Conservation (phyloP, 257 asterid genomes). For the Ocimum tenuiflorum region DNA sequence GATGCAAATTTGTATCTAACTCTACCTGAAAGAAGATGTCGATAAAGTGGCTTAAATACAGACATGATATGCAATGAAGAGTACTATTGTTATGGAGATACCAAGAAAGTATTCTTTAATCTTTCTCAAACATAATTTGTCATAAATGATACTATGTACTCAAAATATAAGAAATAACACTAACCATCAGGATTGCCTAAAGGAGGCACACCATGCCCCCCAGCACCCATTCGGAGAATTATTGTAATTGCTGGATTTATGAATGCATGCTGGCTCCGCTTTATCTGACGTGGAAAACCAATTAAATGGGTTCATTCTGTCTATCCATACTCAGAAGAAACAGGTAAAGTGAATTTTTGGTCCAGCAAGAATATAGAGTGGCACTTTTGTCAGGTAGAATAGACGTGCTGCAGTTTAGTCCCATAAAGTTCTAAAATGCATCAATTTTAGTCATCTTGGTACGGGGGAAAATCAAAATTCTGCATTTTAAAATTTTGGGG, state of each 20-base stretch:
- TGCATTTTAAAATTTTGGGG: background rate
- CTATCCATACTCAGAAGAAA: conserved; percentile 15
- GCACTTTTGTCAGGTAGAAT: background rate
- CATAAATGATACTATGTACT: background rate
- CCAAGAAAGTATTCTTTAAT: background rate
- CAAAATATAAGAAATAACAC: conserved; percentile 26
- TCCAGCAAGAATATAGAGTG: background rate
- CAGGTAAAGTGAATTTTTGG: background rate
- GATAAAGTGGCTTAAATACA: background rate
- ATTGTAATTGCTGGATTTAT: conserved; percentile 92
- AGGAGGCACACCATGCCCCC: conserved; percentile 99
- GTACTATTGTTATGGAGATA: conserved; percentile 2
- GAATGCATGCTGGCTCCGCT: conserved; percentile 89
- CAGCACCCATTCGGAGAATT: conserved; percentile 94
- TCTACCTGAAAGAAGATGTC: conserved; percentile 62
- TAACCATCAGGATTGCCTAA: conserved; percentile 97
- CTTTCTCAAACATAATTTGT: conserved; percentile 12
- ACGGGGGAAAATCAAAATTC: background rate
- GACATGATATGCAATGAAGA: background rate
- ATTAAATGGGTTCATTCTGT: conserved; percentile 17
- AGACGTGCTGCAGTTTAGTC: background rate
- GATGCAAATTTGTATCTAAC: conserved; percentile 97
- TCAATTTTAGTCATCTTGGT: background rate
- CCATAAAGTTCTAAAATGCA: background rate
- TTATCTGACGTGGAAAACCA: conserved; percentile 48